A percentile compares a stretch with the other conserved stretches of the same genome.
phyloP scores from a whole-genome alignment of 2,329 filamentous ascomycete species.

The Neofusicoccum kwambonambiense region DNA sequence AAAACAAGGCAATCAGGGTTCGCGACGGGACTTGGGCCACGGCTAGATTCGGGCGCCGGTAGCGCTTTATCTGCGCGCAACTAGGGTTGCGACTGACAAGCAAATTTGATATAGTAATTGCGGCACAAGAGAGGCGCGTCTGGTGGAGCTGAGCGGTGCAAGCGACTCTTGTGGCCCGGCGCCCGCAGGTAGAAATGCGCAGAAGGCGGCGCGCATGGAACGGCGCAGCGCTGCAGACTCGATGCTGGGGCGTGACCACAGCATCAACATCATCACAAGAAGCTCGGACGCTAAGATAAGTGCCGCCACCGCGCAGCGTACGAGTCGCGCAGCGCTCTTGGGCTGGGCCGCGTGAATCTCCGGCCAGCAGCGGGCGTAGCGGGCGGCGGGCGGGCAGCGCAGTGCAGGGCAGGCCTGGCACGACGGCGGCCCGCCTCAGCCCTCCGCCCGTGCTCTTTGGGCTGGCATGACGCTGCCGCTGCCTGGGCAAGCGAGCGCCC shows the following conservation, averaged over 20 bases:
- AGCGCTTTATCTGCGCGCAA: slow-evolving; percentile 8
- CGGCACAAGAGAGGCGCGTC: not conserved
- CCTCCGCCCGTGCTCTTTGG: not conserved
- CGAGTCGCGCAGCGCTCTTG: not conserved
- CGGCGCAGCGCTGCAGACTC: not conserved
- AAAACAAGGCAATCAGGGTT: not conserved
- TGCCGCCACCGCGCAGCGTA: not conserved
- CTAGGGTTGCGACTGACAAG: not conserved
- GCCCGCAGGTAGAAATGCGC: not conserved
- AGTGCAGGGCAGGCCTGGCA: too few relatives aligned
- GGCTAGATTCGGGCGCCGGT: slow-evolving; percentile 15
- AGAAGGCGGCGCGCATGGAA: not conserved
- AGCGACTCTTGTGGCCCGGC: not conserved
- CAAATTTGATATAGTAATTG: slow-evolving; percentile 10
- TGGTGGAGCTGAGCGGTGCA: not conserved
- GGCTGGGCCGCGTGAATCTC: not conserved
- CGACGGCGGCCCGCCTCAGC: too few relatives aligned
- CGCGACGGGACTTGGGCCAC: slow-evolving; percentile 8
- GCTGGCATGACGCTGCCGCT: not conserved
- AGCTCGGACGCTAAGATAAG: slow-evolving; percentile 4
- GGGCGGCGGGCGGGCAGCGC: not conserved
- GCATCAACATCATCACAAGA: not conserved
- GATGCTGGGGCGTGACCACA: not conserved
- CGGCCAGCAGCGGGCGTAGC: not conserved
- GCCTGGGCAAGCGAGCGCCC: slow-evolving; percentile 6